Conservation (phyloP, 176 grass and related monocot genomes). For the Rhipidocladum racemiflorum region DNA sequence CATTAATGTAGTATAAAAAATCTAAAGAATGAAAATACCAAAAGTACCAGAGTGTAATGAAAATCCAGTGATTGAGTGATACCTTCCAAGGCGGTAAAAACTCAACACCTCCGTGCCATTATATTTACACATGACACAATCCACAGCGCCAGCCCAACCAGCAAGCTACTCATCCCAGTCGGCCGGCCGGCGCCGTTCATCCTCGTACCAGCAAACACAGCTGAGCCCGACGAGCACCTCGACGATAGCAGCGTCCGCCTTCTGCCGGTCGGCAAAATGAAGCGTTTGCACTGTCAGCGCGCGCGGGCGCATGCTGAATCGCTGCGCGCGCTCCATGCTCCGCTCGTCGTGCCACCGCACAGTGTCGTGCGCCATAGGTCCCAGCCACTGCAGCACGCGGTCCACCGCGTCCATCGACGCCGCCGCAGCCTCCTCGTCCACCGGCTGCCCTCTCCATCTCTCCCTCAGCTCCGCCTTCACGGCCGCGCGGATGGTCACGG, state of each 20-base stretch:
- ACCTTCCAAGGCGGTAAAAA: too few relatives aligned
- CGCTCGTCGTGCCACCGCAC: conserved; percentile 76
- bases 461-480: conserved; percentile 62
- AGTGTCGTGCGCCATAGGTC: conserved; percentile 66
- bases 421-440: conserved; percentile 40
- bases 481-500: conserved; percentile 48
- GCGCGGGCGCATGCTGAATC: conserved; percentile 58
- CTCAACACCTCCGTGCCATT: too few relatives aligned
- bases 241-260: conserved; percentile 66
- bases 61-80: too few relatives aligned
- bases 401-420: conserved; percentile 44
- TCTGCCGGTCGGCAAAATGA: conserved; percentile 69
- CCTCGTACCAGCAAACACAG: conserved; percentile 69
- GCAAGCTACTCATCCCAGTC: conserved; percentile 26
- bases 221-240: conserved; percentile 74
- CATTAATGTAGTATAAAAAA: too few relatives aligned
- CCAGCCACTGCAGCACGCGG: conserved; percentile 57
- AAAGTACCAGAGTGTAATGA: too few relatives aligned
- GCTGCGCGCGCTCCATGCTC: conserved; percentile 64
- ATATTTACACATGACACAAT: neutral
- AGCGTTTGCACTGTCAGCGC: conserved; percentile 68
- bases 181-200: conserved; percentile 21
- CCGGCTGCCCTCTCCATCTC: conserved; percentile 40
- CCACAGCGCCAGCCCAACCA: neutral
- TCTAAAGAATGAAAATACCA: too few relatives aligned